Conservation (phyloP, 2,329 filamentous ascomycete genomes). For the Phialophora macrospora region DNA sequence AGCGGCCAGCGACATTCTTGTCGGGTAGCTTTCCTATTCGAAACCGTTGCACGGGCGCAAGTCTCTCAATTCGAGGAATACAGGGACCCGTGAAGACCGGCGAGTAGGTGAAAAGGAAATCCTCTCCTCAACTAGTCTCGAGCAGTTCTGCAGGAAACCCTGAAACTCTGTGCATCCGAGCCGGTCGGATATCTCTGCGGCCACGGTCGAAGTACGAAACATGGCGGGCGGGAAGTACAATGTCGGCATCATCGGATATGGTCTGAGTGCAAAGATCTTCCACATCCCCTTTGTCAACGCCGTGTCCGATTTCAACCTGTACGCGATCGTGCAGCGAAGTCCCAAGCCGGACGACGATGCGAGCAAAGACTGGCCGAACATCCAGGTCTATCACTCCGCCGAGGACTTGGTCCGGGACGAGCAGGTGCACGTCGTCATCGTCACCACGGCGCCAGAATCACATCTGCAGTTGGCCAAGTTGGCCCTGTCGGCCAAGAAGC, state of each 20-base stretch:
- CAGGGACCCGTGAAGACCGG: neutral
- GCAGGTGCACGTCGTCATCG: slow-evolving; percentile 69
- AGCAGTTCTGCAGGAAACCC: too few species aligned
- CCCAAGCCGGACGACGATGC: slow-evolving; percentile 70
- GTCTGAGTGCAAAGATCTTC: slow-evolving; percentile 75
- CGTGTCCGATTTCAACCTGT: slow-evolving; percentile 68
- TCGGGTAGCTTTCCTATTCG: slow-evolving; percentile 1
- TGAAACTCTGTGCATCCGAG: neutral
- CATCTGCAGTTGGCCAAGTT: slow-evolving; percentile 70
- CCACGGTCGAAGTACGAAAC: neutral
- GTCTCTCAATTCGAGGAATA: neutral
- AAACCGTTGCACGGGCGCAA: neutral
- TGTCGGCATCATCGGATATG: slow-evolving; percentile 65
- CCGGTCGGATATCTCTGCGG: neutral
- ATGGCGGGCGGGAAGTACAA: slow-evolving; percentile 57
- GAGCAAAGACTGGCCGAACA: slow-evolving; percentile 67
- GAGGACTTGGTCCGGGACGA: slow-evolving; percentile 69
- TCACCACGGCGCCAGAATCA: slow-evolving; percentile 73
- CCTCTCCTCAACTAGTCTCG: neutral
- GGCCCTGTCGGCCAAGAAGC: slow-evolving; percentile 54
- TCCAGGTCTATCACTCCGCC: slow-evolving; percentile 67
- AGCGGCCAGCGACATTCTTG: neutral
- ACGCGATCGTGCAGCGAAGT: slow-evolving; percentile 76
- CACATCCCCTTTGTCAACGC: slow-evolving; percentile 78
- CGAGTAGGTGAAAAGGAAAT: neutral